Conservation (phyloP, 306 rosid species). For the Vachellia collinsii region DNA sequence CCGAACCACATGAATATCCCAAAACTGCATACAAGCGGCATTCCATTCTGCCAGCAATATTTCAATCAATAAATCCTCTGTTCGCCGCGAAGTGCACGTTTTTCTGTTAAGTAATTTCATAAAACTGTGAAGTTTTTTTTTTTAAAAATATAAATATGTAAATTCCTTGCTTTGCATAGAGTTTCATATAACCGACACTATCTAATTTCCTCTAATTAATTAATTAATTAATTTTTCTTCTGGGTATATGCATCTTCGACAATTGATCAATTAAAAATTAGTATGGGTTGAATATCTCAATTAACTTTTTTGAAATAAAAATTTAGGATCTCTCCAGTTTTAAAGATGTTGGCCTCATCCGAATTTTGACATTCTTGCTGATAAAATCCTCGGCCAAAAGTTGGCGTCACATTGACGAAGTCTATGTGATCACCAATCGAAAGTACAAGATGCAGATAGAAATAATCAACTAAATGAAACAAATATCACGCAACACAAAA, state of each 20-base stretch:
- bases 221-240: no score
- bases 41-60: slow-evolving; percentile 5
- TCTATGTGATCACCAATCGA: background rate
- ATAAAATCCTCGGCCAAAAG: background rate
- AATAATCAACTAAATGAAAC: background rate
- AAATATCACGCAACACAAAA: background rate
- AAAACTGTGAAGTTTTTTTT: background rate
- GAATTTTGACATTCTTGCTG: no score
- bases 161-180: background rate
- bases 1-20: background rate
- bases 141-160: background rate
- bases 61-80: slow-evolving; percentile 24
- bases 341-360: background rate
- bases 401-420: background rate
- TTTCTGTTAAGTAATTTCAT: background rate
- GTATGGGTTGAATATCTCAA: background rate
- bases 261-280: background rate
- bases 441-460: background rate
- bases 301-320: no score
- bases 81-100: background rate
- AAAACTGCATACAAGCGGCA: slow-evolving; percentile 27
- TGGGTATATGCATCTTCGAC: no score
- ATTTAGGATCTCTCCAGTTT: background rate
- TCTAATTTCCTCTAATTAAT: no score
- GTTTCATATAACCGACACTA: background rate